phyloP scores from a whole-genome alignment of 2,329 filamentous ascomycete species.

The Epichloe gansuensis region DNA sequence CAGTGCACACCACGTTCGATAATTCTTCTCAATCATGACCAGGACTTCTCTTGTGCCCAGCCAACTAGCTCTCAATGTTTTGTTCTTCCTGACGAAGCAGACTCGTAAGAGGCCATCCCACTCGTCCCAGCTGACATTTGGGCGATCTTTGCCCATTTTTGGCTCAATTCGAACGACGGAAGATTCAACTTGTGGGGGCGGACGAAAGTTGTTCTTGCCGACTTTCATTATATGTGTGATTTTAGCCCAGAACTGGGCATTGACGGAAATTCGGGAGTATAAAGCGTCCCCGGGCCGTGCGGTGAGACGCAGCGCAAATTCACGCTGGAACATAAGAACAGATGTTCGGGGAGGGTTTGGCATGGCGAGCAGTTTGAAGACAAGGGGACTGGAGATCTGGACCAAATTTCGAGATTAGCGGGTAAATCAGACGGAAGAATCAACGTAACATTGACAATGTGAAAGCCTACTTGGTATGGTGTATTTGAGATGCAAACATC shows the following conservation, averaged over 20 bases:
- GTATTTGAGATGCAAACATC: constrained; percentile 68
- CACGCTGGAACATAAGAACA: constrained; percentile 92
- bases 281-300: constrained; percentile 79
- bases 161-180: constrained; percentile 84
- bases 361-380: constrained; percentile 78
- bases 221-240: constrained; percentile 77
- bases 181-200: constrained; percentile 83
- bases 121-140: constrained; percentile 85
- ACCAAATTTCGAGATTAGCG: neutral
- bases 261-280: constrained; percentile 83
- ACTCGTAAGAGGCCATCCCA: constrained; percentile 87
- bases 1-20: constrained; percentile 79
- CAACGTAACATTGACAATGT: too few relatives aligned
- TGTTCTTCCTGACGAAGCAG: constrained; percentile 64
- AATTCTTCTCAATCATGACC: constrained; percentile 74
- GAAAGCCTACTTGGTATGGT: constrained; percentile 44
- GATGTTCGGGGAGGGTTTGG: constrained; percentile 70
- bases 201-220: constrained; percentile 91
- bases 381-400: constrained; percentile 78
- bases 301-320: constrained; percentile 83
- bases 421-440: neutral
- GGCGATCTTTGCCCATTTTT: constrained; percentile 63
- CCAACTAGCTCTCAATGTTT: constrained; percentile 73
- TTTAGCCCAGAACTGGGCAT: constrained; percentile 75
- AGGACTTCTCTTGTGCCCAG: constrained; percentile 71